A percentile compares a stretch with the other conserved stretches of the same genome.
Evolutionary conservation across 257 asterid species (phyloP).

Genomic region (Forsythia suspensa): DNA sequence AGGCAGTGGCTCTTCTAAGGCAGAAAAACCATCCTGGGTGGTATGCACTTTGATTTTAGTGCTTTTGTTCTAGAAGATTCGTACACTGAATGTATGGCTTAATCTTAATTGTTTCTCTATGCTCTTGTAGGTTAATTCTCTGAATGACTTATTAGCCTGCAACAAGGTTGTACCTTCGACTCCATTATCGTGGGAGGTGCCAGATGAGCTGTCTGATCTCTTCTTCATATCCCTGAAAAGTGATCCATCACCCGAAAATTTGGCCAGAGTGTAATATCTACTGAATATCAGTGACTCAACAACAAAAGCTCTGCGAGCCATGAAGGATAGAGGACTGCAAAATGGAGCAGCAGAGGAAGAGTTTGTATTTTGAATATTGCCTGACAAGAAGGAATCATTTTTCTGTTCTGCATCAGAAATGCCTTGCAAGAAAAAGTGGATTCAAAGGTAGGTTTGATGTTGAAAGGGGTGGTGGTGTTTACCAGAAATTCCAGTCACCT

Average conservation of each 20-base stretch:
- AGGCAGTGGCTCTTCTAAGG: constrained; percentile 82
- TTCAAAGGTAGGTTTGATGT: too few relatives aligned
- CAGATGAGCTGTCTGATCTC: constrained; percentile 75
- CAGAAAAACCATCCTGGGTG: constrained; percentile 78
- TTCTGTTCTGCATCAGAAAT: background rate
- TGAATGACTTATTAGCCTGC: constrained; percentile 86
- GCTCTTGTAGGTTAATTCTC: constrained; percentile 69
- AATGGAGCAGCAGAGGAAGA: constrained; percentile 60
- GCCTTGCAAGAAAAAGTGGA: too few relatives aligned
- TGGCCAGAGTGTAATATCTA: constrained; percentile 72
- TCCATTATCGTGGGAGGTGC: constrained; percentile 82
- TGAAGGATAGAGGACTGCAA: constrained; percentile 45
- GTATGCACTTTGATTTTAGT: constrained; percentile 41
- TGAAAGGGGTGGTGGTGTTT: too few relatives aligned
- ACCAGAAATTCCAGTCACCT: too few relatives aligned
- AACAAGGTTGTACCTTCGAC: constrained; percentile 89
- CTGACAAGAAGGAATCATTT: background rate
- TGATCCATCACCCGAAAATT: constrained; percentile 59
- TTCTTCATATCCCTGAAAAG: constrained; percentile 63
- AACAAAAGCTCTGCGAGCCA: constrained; percentile 52
- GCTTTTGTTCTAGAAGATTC: background rate
- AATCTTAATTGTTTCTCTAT: background rate
- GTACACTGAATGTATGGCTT: background rate
- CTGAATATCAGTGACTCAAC: constrained; percentile 75
- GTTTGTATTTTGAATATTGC: constrained; percentile 54